Evolutionary conservation across 73 alveolate genomes (phyloP).

Genomic region (Loxodes magnus): DNA sequence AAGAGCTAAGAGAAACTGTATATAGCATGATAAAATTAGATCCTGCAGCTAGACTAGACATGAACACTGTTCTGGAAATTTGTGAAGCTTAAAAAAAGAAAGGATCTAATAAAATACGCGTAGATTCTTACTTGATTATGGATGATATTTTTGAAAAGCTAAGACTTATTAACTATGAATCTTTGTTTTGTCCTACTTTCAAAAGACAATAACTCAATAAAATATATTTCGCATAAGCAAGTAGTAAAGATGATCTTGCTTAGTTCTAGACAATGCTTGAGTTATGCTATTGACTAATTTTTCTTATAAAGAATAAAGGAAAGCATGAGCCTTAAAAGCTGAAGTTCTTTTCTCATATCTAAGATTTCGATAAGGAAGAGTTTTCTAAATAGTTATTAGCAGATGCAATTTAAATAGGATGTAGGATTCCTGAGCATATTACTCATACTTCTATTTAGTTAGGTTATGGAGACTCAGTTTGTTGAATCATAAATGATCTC

Average conservation of each 20-base stretch:
- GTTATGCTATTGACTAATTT: constrained; percentile 63
- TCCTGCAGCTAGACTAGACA: constrained; percentile 77
- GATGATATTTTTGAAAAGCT: constrained; percentile 91
- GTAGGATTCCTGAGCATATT: constrained; percentile 36
- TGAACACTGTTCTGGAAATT: constrained; percentile 49
- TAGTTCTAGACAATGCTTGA: constrained; percentile 44
- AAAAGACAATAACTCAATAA: constrained; percentile 58
- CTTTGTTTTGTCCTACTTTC: constrained; percentile 48
- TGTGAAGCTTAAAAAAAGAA: constrained; percentile 43
- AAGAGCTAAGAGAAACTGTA: constrained; percentile 50
- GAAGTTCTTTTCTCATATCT: too few species aligned
- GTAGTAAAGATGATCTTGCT: constrained; percentile 20
- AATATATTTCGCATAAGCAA: constrained; percentile 54
- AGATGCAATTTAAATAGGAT: constrained; percentile 45
- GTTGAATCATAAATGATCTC: constrained; percentile 67
- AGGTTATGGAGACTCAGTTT: constrained; percentile 78
- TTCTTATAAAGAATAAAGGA: constrained; percentile 26
- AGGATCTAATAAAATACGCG: constrained; percentile 28
- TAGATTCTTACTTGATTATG: constrained; percentile 74
- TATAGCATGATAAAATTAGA: constrained; percentile 68
- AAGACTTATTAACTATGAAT: constrained; percentile 68
- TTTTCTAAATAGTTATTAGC: constrained; percentile 25
- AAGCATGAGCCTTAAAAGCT: constrained; percentile 8
- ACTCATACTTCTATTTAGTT: constrained; percentile 2
- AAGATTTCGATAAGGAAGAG: constrained; percentile 29